Base-by-base conservation (phyloP, 345 rosid genomes). In the Citrus unshiu region DNA sequence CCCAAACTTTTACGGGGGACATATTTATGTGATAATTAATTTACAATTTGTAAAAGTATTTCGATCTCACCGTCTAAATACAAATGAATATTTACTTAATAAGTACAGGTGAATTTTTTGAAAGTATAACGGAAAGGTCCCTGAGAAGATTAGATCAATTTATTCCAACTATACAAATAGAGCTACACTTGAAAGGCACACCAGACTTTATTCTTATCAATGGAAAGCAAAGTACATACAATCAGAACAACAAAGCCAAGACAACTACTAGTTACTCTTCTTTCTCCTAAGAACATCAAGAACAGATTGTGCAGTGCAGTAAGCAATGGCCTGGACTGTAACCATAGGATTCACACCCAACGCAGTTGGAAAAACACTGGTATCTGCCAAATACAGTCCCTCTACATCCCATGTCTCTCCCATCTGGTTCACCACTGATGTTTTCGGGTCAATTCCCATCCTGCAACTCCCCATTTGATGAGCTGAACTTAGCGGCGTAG, bases 391-490 rank as follows among this genome's bases (percentile, higher is more conserved):
- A 65, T 81, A 93, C 75, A 93, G 74, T 34, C 93, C 93, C 56
- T 90, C 89, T 1, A 93, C 86, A 68, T 91, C 97, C 97, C 97
- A 93, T 51, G 95, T 88, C 83, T 95, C 97, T 4, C 97, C 97
- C 81, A 77, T 89, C 49, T 90, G 87, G 70, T 80, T 84, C 88
- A 95, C 97, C 16, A 83, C 97, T 0, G 97, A 93, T 25, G 68
- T 77, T 70, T 80, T 86, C 3, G 91, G 91, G 32, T 84, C 85
- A 6, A 79, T 76, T 19, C 97, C 98, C 97, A 95, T 93, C 78
- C 95, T 83, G 83, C 97, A 95, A 73, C 97, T 95, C 29, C 96
- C 97, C 97, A 93, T 93, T 83, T 95, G 97, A 81, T 95, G 97
- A 59, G 97, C 97, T 40, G 98, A 95, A 79, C 92, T 81, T 30